Conservation (phyloP, 2,329 filamentous ascomycete genomes). For the Mariannaea sp. region DNA sequence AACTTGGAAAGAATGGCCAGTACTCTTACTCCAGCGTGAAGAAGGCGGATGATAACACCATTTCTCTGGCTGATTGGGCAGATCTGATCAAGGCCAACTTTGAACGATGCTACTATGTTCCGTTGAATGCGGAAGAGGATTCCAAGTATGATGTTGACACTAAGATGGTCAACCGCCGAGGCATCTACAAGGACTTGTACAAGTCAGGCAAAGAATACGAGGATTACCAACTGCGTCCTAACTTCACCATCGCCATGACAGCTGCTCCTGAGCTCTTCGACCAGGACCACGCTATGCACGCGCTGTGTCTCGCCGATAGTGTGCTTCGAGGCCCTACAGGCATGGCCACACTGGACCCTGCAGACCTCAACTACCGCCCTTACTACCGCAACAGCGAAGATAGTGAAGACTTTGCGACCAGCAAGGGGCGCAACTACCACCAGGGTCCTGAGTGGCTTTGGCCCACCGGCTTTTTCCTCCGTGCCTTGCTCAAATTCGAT, state of each 20-base stretch:
- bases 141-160: constrained; percentile 79
- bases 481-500: constrained; percentile 90
- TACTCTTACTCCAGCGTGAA: constrained; percentile 78
- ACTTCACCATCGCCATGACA: constrained; percentile 95
- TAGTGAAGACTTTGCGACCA: constrained; percentile 85
- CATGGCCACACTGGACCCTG: constrained; percentile 94
- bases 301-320: constrained; percentile 79
- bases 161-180: constrained; percentile 80
- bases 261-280: constrained; percentile 90
- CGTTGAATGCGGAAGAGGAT: constrained; percentile 71
- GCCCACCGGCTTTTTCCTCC: constrained; percentile 94
- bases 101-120: constrained; percentile 90
- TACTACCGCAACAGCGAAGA: constrained; percentile 97
- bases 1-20: constrained; percentile 68
- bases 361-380: constrained; percentile 89
- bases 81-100: constrained; percentile 81
- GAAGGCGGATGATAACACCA: constrained; percentile 60
- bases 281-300: constrained; percentile 74
- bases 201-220: constrained; percentile 93
- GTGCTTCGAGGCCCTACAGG: constrained; percentile 84
- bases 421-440: constrained; percentile 96
- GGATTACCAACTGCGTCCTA: constrained; percentile 93
- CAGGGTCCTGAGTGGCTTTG: constrained; percentile 98
- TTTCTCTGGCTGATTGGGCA: constrained; percentile 82
- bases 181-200: constrained; percentile 98